A percentile compares a stretch with the other conserved stretches of the same genome.
phyloP scores from a whole-genome alignment of 2,329 filamentous ascomycete genomes.

The Colletotrichum sp. region DNA sequence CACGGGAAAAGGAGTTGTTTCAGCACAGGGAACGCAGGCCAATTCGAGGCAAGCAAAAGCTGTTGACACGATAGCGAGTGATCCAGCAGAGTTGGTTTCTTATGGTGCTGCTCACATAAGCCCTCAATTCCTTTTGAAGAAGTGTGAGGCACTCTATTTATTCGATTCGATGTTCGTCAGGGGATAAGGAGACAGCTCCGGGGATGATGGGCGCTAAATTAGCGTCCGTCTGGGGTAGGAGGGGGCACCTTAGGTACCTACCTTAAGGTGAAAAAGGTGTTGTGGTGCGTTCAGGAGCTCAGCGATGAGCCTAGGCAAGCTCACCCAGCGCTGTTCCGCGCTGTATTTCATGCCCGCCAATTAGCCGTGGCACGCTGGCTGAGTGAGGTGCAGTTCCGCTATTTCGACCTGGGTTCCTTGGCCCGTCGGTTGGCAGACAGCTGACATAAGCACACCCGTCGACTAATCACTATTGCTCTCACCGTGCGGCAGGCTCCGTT shows the following conservation, averaged over 20 bases:
- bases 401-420: not conserved
- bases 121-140: not conserved
- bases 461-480: conserved; percentile 3
- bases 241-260: too few species aligned
- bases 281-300: not conserved
- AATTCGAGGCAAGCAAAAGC: not conserved
- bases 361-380: not conserved
- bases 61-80: not conserved
- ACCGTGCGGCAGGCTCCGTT: not conserved
- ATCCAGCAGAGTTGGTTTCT: not conserved
- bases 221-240: not conserved
- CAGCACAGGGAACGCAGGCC: not conserved
- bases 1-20: not conserved
- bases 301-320: not conserved
- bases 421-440: not conserved
- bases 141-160: not conserved
- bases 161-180: not conserved
- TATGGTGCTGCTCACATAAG: not conserved
- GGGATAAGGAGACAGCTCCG: not conserved
- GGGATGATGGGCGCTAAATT: not conserved
- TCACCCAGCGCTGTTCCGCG: not conserved
- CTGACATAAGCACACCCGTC: conserved; percentile 5
- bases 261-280: not conserved
- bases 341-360: not conserved
- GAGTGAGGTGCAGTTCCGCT: not conserved